Percentiles rank a stretch among this genome's conserved stretches.
Conservation (phyloP, 2,329 filamentous ascomycete species). For the Cytospora schulzeri region DNA sequence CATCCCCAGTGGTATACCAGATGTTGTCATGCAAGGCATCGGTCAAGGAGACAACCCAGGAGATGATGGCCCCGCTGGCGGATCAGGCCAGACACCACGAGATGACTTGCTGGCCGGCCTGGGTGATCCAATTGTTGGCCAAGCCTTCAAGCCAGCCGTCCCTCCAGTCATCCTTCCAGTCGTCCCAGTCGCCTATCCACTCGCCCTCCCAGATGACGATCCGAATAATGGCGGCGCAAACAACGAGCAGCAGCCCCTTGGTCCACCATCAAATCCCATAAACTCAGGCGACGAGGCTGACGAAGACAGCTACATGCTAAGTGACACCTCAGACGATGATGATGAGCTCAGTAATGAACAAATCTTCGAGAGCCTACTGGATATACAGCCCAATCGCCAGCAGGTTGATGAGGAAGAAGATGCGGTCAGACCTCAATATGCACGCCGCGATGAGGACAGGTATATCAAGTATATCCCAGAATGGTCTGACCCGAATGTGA, state of each 20-base stretch:
- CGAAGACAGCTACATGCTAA: neutral
- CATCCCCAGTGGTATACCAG: neutral
- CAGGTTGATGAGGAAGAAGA: neutral
- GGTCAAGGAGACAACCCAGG: too few relatives aligned
- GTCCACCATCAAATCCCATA: neutral
- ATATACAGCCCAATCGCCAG: neutral
- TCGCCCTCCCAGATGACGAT: neutral
- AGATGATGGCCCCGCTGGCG: too few relatives aligned
- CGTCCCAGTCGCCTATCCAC: neutral
- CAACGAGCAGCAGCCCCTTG: neutral
- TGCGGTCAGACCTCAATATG: neutral
- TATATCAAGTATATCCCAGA: neutral
- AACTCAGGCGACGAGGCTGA: neutral
- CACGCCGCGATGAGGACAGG: accelerated
- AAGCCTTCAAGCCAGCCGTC: neutral
- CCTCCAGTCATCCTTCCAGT: neutral
- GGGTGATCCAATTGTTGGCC: too few relatives aligned
- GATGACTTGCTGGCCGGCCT: too few relatives aligned
- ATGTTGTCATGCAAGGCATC: too few relatives aligned
- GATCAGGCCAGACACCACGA: too few relatives aligned
- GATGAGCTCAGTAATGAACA: neutral
- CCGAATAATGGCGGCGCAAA: neutral
- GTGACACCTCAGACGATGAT: neutral
- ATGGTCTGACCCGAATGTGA: neutral
- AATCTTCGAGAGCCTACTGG: neutral